Base-by-base conservation (phyloP, 2,329 filamentous ascomycete species). In the Aureobasidium namibiae region DNA sequence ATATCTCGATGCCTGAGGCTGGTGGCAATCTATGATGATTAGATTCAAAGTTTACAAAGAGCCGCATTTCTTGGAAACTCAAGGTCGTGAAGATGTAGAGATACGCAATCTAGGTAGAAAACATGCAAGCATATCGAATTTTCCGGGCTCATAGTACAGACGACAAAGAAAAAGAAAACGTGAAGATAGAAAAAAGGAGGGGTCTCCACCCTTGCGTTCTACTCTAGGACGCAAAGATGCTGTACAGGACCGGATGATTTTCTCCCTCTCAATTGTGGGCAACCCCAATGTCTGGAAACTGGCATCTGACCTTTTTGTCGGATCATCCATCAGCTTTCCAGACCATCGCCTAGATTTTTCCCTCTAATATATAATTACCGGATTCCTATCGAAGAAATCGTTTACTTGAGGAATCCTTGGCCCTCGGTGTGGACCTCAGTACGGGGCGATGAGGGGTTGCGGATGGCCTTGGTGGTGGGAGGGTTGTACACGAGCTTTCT, bases 401-500 rank as follows among this genome's bases (percentile, higher is more conserved):
- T 33, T 39, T 46, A 59, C 21, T 52, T 59, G 56, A 42, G 41
- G 36, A 26, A 38, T 23, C 41, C 34, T 34, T 52, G 21, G 46
- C 45, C 56, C 7, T 56, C 41, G 13, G 53, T 61, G 18, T 39
- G 59, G 56, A 59, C 56, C 18, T 44, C 39, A 21, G 57, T 16
- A 21, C 60, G 41, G 16, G 59, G 59, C 39, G 59, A 45, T 36
- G 59, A 63, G 11, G 53, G 60, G 44, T 63, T 60, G 34, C 36
- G 29, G 46, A 42, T 24, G 16, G 57, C 59, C 34, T 54, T 57
- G 42, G 38, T 56, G 59, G 44, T 38, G 31, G 90, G 90, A 64
- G 90, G 89, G 73, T 86, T 88, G 79, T 95, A 96, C 68, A 85
- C 81, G 68, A 97, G 80, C 87, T 97, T 96, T 73, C 94, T 87